Evolutionary conservation across 2,329 filamentous ascomycete species (phyloP).

Genomic region (Colletotrichum melonis): DNA sequence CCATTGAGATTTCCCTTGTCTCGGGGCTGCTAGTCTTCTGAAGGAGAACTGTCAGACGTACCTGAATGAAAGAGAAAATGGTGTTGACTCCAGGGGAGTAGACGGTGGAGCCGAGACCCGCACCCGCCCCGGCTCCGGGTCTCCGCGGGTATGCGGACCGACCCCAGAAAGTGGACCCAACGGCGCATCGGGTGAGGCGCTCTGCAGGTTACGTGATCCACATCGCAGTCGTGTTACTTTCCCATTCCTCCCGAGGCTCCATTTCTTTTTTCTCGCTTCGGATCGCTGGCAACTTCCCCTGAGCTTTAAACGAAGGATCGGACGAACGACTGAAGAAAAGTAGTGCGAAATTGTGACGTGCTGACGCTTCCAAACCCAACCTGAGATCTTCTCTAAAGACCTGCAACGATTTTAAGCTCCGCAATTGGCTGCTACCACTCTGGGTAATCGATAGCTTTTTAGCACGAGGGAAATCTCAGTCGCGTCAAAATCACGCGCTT

Average conservation of each 20-base stretch:
- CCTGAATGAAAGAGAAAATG: background rate
- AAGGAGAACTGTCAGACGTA: no score
- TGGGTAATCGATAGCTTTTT: background rate
- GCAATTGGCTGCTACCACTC: background rate
- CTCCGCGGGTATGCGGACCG: conserved; percentile 1
- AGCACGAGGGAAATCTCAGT: background rate
- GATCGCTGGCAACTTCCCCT: background rate
- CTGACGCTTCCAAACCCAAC: background rate
- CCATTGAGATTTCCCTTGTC: background rate
- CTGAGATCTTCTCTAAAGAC: background rate
- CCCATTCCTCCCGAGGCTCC: background rate
- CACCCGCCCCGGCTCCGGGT: background rate
- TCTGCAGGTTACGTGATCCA: conserved; percentile 12
- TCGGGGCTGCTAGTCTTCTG: background rate
- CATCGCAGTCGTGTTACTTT: background rate
- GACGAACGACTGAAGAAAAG: conserved; percentile 5
- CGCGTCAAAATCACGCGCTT: background rate
- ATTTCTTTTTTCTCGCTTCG: conserved; percentile 1
- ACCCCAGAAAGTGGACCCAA: background rate
- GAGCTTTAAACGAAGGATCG: conserved; percentile 3
- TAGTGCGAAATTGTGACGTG: background rate
- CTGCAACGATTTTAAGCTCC: background rate
- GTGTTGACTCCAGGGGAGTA: background rate
- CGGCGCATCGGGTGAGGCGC: background rate
- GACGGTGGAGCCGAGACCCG: background rate